Conservation (phyloP, 2,329 filamentous ascomycete species). For the Venturia aucupariae region DNA sequence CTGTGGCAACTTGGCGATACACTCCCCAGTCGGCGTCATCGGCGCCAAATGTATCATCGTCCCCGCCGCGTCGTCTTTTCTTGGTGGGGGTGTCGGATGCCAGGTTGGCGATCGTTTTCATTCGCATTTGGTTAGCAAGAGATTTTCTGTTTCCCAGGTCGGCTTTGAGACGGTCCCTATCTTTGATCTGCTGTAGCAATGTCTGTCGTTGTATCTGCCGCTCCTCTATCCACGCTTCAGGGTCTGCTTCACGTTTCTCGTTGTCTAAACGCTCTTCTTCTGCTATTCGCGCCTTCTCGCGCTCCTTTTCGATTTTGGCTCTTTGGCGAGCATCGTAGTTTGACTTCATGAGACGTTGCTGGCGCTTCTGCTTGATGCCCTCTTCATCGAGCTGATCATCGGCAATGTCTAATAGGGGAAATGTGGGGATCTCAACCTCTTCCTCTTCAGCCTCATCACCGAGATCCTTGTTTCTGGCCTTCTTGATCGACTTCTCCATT, state of each 20-base stretch:
- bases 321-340: constrained; percentile 87
- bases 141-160: constrained; percentile 96
- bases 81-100: constrained; percentile 78
- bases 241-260: constrained; percentile 72
- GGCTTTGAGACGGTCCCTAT: constrained; percentile 83
- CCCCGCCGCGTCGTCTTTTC: constrained; percentile 74
- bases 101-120: constrained; percentile 96
- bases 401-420: constrained; percentile 77
- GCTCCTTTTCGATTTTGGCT: constrained; percentile 94
- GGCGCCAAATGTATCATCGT: constrained; percentile 93
- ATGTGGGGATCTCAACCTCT: constrained; percentile 68
- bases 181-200: constrained; percentile 76
- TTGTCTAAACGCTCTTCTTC: constrained; percentile 78
- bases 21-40: constrained; percentile 98
- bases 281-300: constrained; percentile 72
- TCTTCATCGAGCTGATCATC: constrained; percentile 93
- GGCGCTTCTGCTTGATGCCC: constrained; percentile 80
- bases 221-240: constrained; percentile 80
- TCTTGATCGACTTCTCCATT: constrained; percentile 80
- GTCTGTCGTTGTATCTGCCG: constrained; percentile 61
- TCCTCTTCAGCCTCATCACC: constrained; percentile 74
- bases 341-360: constrained; percentile 86
- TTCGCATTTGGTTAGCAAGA: constrained; percentile 88
- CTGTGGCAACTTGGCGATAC: constrained; percentile 84
- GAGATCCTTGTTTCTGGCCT: constrained; percentile 86